These are phyloP conservation scores for Paraglomus occultum DNA, from an alignment of 192 early-diverging fungal species.

Conservation along the genomic window DNA sequence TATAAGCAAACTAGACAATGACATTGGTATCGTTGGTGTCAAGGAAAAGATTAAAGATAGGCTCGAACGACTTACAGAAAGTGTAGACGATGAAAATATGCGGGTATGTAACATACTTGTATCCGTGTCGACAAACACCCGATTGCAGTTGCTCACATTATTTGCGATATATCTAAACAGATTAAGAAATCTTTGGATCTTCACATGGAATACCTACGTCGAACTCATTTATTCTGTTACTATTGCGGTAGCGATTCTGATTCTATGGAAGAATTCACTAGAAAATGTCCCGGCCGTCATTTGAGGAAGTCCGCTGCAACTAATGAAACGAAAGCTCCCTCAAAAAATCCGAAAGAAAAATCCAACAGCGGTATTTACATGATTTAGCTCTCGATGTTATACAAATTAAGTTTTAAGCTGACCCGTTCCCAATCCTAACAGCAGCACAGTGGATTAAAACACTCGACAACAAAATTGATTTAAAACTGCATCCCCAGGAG, in stretches of 20 bases:
- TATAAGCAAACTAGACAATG: conserved; percentile 56
- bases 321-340: conserved; percentile 10
- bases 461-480: conserved; percentile 52
- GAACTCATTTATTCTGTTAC: conserved; percentile 94
- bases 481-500: conserved; percentile 42
- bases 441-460: conserved; percentile 54
- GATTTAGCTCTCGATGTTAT: not conserved
- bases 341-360: conserved; percentile 19
- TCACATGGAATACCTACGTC: conserved; percentile 80
- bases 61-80: not conserved
- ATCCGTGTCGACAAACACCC: no score
- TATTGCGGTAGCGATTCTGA: conserved; percentile 87
- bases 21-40: conserved; percentile 35
- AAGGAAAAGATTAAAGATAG: conserved; percentile 23
- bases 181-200: conserved; percentile 63
- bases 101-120: no score
- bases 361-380: conserved; percentile 11
- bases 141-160: no score
- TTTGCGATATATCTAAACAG: not conserved
- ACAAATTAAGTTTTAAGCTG: not conserved
- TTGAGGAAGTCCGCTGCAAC: conserved; percentile 37
- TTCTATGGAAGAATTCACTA: conserved; percentile 78
- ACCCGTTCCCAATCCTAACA: conserved; percentile 19
- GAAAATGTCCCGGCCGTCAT: conserved; percentile 69
- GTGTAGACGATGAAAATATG: no score